Base-by-base conservation (phyloP, 1,139 yeast species). In the Taiozyma sp. region DNA sequence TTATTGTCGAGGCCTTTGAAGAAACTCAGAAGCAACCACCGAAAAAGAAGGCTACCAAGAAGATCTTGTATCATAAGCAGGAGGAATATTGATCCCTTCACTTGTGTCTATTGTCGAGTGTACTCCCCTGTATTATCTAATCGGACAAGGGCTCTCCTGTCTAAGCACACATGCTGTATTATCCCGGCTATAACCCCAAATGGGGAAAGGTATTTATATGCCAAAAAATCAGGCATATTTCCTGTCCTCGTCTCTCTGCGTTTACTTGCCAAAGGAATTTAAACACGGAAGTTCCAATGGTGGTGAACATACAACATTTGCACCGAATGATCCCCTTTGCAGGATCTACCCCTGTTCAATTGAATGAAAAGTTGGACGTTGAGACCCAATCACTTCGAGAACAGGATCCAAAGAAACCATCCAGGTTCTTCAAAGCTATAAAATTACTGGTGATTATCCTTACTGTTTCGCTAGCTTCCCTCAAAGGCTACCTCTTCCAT, bases 1-100 rank as follows among this genome's bases (percentile, higher is more conserved):
- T 85, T 2, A 65, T 87, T 39, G 61, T 74, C 49, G 86, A 83
- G 57, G 78, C 88, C 38, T 74, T 70, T 60, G 73, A 79, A 51
- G 73, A 78, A 60, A 73, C 82, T 1, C 64, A 70, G 14, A 44
- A 44, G 16, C 43, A 27, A 12, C 53, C 51, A 6, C 44, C 45
- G 19, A 44, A 44, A 14, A 51, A 51, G 29, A 29, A 38, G 16
- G 41, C 24, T 8, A 38, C 41, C 24, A 38, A 22, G 24, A 38
- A 38, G 41, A 9, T 38, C 14, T 38, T 38, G 14, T 38, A 38
- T 12, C 41, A 38, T 13, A 38, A 38, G 19, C 19, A 19, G 8
- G 41, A 16, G 24, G 24, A 38, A 14, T 4, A 38, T n/a, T 16
- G 24, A 36, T 36, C 19, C 22, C 16, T 13, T 14, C 8, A 8